Conservation (phyloP, 2,329 filamentous ascomycete genomes). For the Trichocomaceae sp. region DNA sequence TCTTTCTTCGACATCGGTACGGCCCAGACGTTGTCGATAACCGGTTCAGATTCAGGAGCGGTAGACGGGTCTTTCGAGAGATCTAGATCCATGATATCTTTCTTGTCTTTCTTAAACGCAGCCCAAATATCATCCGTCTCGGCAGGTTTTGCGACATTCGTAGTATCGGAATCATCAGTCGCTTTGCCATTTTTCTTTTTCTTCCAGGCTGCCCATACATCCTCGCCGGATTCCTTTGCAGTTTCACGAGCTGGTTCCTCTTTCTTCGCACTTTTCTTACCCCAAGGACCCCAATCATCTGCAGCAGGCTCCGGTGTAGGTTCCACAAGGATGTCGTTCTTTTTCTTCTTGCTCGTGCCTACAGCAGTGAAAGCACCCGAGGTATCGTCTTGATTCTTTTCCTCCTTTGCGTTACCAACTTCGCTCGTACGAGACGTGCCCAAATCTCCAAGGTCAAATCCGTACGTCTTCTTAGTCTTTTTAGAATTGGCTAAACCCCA, state of each 20-base stretch:
- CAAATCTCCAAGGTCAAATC: constrained; percentile 41
- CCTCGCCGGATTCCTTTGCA: constrained; percentile 10
- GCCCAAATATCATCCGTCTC: constrained; percentile 21
- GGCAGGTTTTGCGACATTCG: constrained; percentile 14
- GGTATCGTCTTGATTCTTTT: constrained; percentile 31
- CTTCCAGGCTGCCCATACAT: constrained; percentile 15
- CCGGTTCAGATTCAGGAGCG: constrained; percentile 13
- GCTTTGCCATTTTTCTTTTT: constrained; percentile 25
- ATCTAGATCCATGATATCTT: constrained; percentile 30
- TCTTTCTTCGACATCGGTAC: constrained; percentile 28
- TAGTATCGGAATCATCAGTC: constrained; percentile 14
- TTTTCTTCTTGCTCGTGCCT: constrained; percentile 44
- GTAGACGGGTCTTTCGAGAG: constrained; percentile 7
- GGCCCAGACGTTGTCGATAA: constrained; percentile 21
- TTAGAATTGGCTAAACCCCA: constrained; percentile 33
- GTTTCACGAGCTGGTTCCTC: constrained; percentile 1
- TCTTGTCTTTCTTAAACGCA: constrained; percentile 21
- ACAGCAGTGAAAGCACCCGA: constrained; percentile 32
- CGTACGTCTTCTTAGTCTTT: constrained; percentile 33
- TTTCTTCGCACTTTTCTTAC: constrained; percentile 14
- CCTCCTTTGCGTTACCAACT: constrained; percentile 33
- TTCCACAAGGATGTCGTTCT: constrained; percentile 26
- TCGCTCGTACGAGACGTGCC: constrained; percentile 34
- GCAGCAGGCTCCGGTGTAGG: constrained; percentile 16
- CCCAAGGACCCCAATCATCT: constrained; percentile 23